Evolutionary conservation across 257 asterid genomes (phyloP), one percentile per base, ranked within the genome.

Genomic region (Nicotiana knightiana): DNA sequence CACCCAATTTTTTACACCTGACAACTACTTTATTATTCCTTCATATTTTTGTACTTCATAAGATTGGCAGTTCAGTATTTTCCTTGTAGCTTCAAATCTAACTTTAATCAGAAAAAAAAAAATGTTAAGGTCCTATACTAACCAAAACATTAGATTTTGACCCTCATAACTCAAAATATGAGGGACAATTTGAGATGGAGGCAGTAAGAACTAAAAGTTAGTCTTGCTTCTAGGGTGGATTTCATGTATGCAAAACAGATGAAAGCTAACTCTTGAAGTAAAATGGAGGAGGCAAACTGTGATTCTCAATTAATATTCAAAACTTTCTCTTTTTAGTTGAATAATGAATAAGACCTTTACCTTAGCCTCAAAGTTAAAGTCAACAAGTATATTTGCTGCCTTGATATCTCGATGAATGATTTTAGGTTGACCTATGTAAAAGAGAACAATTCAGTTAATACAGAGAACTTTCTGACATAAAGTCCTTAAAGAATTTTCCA

Each of bases 321-420:
- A 53, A 11, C 57, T 21, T 21, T n/a, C 26, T 61, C 1, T 5
- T 57, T 17, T 18, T 57, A n/a, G 66, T 43, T 53, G 35, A 62
- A 24, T 62, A 62, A 62, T 26, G 67, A 24, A 62, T 24, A 62
- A 62, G 35, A 43, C 39, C 32, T 67, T 77, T 87, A 89, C 98
- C 98, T 90, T 91, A 55, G 98, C 89, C 86, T 92, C 98, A 53
- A 93, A 94, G 86, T 89, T 92, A 65, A 87, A 90, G 84, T 94
- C 94, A 86, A 94, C 43, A 58, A 94, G 96, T 86, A 94, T 94
- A 85, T 94, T 94, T 63, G 98, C 79, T 66, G 95, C 93, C 90
- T 94, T 94, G 88, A 94, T 92, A 85, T 94, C 97, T 67, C 98
- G 91, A 83, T 94, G 98, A 83, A 94, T 90, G 85, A 94, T 94